These are phyloP conservation scores for Lentinula detonsa DNA, from an alignment of 768 basidiomycete genomes.

Conservation along the genomic window DNA sequence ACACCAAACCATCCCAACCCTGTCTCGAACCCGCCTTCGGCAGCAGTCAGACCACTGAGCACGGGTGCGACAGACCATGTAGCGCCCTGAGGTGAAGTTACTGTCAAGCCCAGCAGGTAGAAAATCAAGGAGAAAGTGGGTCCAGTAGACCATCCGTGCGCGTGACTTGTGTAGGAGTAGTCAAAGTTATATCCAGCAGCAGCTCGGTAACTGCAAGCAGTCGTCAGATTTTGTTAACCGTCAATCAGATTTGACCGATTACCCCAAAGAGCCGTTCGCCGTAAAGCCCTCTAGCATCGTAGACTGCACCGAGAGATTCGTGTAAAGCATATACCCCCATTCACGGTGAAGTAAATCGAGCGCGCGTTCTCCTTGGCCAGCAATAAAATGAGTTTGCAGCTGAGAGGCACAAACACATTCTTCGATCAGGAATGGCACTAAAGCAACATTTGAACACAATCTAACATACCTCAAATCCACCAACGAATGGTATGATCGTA, in stretches of 20 bases:
- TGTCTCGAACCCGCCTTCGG: constrained; percentile 42
- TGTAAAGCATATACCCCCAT: constrained; percentile 48
- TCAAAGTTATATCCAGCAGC: constrained; percentile 42
- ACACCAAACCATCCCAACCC: constrained; percentile 39
- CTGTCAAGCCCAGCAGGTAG: constrained; percentile 37
- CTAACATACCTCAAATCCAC: constrained; percentile 37
- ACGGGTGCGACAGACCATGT: constrained; percentile 40
- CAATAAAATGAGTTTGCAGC: constrained; percentile 45
- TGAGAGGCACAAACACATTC: constrained; percentile 9
- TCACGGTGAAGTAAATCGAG: constrained; percentile 38
- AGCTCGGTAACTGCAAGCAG: constrained; percentile 30
- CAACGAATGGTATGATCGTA: constrained; percentile 47
- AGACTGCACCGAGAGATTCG: constrained; percentile 31
- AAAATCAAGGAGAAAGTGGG: constrained; percentile 43
- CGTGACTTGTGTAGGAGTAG: constrained; percentile 38
- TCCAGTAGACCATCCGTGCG: constrained; percentile 45
- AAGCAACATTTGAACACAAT: background rate
- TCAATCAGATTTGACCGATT: constrained; percentile 12
- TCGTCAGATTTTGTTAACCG: background rate
- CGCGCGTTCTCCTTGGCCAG: constrained; percentile 37
- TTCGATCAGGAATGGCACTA: no score
- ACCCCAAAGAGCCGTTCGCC: constrained; percentile 5
- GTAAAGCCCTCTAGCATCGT: constrained; percentile 36
- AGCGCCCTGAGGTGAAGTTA: constrained; percentile 33
- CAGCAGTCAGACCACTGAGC: constrained; percentile 30